Conservation (phyloP, 805 yeast genomes). For the Hanseniaspora thailandica region DNA sequence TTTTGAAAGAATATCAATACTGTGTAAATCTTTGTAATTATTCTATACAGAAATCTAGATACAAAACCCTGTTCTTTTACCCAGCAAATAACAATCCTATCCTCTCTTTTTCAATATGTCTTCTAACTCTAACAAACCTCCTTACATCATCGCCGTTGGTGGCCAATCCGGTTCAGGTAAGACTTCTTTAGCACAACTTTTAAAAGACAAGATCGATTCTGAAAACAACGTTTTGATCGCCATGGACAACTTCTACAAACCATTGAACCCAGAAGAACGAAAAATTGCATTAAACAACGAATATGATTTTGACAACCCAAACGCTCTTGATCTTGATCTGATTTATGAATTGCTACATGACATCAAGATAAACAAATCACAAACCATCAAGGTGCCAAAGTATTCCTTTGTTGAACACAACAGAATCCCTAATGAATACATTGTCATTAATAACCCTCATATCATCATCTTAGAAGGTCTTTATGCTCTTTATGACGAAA, state of each 20-base stretch:
- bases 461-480: slow-evolving; percentile 89
- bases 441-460: slow-evolving; percentile 83
- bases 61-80: too few species aligned
- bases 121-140: slow-evolving; percentile 31
- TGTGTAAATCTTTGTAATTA: too few species aligned
- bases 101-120: too few species aligned
- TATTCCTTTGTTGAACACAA: slow-evolving; percentile 56
- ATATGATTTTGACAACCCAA: slow-evolving; percentile 79
- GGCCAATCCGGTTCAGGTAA: slow-evolving; percentile 87
- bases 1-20: too few species aligned
- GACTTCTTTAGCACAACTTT: slow-evolving; percentile 76
- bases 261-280: slow-evolving; percentile 52
- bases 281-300: slow-evolving; percentile 53
- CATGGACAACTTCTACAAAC: slow-evolving; percentile 82
- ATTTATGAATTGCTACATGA: slow-evolving; percentile 50
- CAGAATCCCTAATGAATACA: slow-evolving; percentile 49
- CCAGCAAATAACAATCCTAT: not conserved
- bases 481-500: slow-evolving; percentile 61
- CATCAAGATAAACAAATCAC: slow-evolving; percentile 58
- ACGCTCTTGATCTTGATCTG: slow-evolving; percentile 69
- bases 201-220: slow-evolving; percentile 64
- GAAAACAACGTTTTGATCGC: slow-evolving; percentile 92
- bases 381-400: slow-evolving; percentile 45
- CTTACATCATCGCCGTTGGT: slow-evolving; percentile 78
- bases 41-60: too few species aligned